A percentile compares a stretch with the other conserved stretches of the same genome.
Evolutionary conservation across 768 basidiomycete genomes (phyloP).

Genomic region (Tulasnella sp.): DNA sequence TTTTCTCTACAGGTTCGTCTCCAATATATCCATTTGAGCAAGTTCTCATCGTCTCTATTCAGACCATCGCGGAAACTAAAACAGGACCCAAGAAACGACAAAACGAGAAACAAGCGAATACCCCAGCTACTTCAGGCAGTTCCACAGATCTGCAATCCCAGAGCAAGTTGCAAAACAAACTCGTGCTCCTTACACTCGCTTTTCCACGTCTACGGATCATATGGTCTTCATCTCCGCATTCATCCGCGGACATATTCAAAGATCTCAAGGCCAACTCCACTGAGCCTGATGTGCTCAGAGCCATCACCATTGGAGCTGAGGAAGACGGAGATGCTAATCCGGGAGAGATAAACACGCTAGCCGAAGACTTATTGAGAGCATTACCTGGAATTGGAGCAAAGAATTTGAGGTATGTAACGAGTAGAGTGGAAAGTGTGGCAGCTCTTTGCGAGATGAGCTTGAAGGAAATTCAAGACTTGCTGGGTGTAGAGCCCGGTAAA

Average conservation of each 20-base stretch:
- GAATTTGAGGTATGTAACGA: constrained; percentile 76
- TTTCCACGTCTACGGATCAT: constrained; percentile 90
- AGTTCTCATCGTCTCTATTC: not conserved
- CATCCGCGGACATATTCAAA: constrained; percentile 80
- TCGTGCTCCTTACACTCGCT: constrained; percentile 74
- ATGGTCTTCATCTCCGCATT: constrained; percentile 94
- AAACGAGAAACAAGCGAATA: not conserved
- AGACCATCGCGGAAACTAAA: constrained; percentile 26
- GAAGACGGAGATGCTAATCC: constrained; percentile 54
- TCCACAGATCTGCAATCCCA: constrained; percentile 6
- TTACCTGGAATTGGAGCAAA: constrained; percentile 78
- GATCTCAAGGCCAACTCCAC: constrained; percentile 71
- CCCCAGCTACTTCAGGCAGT: not conserved
- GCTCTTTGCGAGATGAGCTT: constrained; percentile 56
- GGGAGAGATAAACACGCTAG: constrained; percentile 26
- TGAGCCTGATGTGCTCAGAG: constrained; percentile 68
- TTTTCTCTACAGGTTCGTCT: constrained; percentile 70
- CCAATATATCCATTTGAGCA: not conserved
- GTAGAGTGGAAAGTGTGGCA: constrained; percentile 59
- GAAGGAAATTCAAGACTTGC: constrained; percentile 50
- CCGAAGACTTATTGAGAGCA: constrained; percentile 69
- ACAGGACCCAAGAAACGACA: constrained; percentile 11
- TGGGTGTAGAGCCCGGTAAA: constrained; percentile 73
- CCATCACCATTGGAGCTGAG: constrained; percentile 70
- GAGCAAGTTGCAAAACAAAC: constrained; percentile 61